Conservation (phyloP, 495 filamentous ascomycete species). For the Trichoderma reesei region DNA sequence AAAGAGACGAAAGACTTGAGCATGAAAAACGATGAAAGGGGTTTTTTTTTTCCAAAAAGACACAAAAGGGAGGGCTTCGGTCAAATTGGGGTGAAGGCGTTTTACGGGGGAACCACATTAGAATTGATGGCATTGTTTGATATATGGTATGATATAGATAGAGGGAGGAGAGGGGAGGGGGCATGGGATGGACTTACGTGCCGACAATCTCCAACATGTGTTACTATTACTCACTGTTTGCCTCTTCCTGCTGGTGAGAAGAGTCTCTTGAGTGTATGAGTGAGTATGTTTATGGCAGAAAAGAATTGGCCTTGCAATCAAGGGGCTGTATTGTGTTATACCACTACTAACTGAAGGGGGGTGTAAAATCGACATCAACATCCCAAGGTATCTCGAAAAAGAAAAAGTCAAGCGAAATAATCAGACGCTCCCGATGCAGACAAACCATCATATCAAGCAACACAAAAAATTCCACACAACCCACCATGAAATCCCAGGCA, state of each 20-base stretch:
- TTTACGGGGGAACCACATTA: not conserved
- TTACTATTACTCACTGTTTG: not conserved
- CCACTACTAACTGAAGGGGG: no score
- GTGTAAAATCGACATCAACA: no score
- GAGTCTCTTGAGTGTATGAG: no score
- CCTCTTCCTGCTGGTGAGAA: not conserved
- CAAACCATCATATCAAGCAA: not conserved
- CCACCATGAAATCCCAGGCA: not conserved
- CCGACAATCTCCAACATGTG: not conserved
- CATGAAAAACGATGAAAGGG: not conserved
- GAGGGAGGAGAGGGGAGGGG: not conserved
- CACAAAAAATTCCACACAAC: not conserved
- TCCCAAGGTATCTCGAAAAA: no score
- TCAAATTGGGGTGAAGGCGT: conserved; percentile 2
- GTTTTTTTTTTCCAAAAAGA: not conserved
- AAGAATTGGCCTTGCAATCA: no score
- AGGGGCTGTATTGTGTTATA: no score
- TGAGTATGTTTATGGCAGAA: no score
- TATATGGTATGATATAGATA: conserved; percentile 6
- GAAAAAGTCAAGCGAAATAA: no score
- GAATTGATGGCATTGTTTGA: not conserved
- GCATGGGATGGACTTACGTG: not conserved
- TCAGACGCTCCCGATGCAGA: no score
- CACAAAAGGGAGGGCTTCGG: not conserved
- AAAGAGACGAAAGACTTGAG: not conserved